These are phyloP conservation scores for Mollisiaceae sp. DNA, from an alignment of 2,329 filamentous ascomycete species.

Conservation along the genomic window DNA sequence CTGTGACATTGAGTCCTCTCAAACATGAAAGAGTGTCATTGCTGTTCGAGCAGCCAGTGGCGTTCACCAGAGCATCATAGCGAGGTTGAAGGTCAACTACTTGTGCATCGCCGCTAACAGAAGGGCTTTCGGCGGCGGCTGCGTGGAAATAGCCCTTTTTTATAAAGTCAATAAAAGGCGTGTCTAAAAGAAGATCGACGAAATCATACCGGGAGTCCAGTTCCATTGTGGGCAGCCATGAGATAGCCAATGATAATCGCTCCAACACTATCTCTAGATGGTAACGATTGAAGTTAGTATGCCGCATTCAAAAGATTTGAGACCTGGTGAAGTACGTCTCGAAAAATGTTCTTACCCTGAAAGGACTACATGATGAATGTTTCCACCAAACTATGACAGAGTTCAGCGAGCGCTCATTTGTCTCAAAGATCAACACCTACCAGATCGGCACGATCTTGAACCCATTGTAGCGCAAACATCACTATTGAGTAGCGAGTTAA, in stretches of 20 bases:
- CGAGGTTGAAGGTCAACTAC: conserved; percentile 44
- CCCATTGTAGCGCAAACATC: conserved; percentile 22
- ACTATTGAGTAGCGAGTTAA: conserved; percentile 2
- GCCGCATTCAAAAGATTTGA: neutral
- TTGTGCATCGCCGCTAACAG: conserved; percentile 47
- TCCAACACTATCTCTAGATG: conserved; percentile 60
- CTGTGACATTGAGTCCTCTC: conserved; percentile 47
- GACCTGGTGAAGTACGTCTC: neutral
- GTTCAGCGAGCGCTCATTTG: neutral
- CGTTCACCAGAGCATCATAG: conserved; percentile 52
- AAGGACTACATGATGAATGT: conserved; percentile 68
- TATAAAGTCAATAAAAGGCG: neutral
- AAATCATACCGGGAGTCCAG: conserved; percentile 17
- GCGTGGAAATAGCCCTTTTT: conserved; percentile 52
- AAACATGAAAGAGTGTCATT: conserved; percentile 50
- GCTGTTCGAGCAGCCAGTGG: conserved; percentile 47
- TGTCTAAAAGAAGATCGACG: neutral
- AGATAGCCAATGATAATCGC: conserved; percentile 65
- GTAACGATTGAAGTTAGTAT: neutral
- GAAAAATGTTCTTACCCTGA: conserved; percentile 50
- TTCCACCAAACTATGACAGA: conserved; percentile 63
- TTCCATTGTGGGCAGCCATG: conserved; percentile 57
- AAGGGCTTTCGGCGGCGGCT: conserved; percentile 54
- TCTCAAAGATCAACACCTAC: neutral
- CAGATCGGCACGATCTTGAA: conserved; percentile 18